phyloP scores from a whole-genome alignment of 306 rosid genomes.

The Sophora flavescens region DNA sequence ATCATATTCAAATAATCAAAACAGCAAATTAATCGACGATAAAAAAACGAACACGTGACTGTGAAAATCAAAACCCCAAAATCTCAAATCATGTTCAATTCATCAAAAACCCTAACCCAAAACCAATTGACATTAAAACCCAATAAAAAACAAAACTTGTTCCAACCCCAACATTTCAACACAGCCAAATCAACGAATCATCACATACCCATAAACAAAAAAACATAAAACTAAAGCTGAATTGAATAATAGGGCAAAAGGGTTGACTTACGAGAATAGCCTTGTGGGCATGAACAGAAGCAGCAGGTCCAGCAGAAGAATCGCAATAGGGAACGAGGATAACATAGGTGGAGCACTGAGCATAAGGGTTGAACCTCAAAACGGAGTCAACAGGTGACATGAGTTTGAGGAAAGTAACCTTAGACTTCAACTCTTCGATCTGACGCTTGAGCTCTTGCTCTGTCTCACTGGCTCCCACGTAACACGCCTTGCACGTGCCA shows the following conservation, averaged over 20 bases:
- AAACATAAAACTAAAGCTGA: not conserved
- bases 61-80: not conserved
- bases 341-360: slow-evolving; percentile 61
- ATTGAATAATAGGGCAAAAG: not conserved
- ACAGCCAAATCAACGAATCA: not conserved
- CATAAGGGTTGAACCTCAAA: slow-evolving; percentile 23
- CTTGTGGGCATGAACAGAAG: slow-evolving; percentile 78
- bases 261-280: slow-evolving; percentile 70
- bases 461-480: slow-evolving; percentile 81
- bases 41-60: not conserved
- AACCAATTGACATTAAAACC: not conserved
- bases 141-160: too few relatives aligned
- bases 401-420: slow-evolving; percentile 69
- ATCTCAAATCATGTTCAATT: not conserved
- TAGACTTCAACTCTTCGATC: slow-evolving; percentile 79
- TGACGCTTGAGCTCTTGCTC: slow-evolving; percentile 78
- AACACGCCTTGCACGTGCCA: slow-evolving; percentile 88
- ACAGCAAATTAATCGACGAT: not conserved
- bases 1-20: not conserved
- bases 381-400: slow-evolving; percentile 46
- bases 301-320: slow-evolving; percentile 21
- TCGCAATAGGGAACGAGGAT: slow-evolving; percentile 61
- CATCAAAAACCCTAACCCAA: not conserved
- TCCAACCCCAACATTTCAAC: not conserved
- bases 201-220: not conserved